Evolutionary conservation across 345 rosid species (phyloP).

Genomic region (Raphanus raphanistrum): DNA sequence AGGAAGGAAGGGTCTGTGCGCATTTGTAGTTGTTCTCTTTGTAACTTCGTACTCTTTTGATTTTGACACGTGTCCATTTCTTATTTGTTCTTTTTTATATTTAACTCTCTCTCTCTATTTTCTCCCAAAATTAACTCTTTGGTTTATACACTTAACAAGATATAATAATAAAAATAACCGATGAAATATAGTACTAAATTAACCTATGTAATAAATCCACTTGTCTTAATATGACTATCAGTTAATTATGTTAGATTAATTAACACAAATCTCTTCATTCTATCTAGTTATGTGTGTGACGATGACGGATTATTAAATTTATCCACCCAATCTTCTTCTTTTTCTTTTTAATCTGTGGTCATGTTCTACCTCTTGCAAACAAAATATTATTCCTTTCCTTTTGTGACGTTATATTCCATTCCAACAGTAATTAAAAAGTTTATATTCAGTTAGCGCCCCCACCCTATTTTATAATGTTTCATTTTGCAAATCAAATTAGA

Average conservation of each 20-base stretch:
- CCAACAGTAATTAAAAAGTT: not conserved
- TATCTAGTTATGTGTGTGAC: not conserved
- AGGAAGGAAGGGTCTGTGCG: not conserved
- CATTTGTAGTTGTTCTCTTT: not conserved
- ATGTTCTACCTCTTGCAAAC: constrained; percentile 11
- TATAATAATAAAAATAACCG: not conserved
- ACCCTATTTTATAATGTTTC: not conserved
- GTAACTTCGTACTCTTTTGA: not conserved
- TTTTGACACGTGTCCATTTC: not conserved
- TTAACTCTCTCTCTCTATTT: not conserved
- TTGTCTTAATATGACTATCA: not conserved
- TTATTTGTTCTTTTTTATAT: not conserved
- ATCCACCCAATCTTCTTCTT: not conserved
- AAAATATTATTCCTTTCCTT: constrained; percentile 19
- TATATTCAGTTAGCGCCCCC: not conserved
- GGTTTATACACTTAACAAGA: not conserved
- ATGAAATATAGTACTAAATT: not conserved
- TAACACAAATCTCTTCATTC: not conserved
- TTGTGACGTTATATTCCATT: constrained; percentile 25
- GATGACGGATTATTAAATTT: not conserved
- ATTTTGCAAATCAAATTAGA: not conserved
- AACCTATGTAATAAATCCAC: not conserved
- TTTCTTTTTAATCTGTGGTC: not conserved
- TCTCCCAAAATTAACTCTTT: not conserved
- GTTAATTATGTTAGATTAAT: not conserved